Evolutionary conservation across 352 stramenopile species (phyloP).

Genomic region (Lagenidium sp.): DNA sequence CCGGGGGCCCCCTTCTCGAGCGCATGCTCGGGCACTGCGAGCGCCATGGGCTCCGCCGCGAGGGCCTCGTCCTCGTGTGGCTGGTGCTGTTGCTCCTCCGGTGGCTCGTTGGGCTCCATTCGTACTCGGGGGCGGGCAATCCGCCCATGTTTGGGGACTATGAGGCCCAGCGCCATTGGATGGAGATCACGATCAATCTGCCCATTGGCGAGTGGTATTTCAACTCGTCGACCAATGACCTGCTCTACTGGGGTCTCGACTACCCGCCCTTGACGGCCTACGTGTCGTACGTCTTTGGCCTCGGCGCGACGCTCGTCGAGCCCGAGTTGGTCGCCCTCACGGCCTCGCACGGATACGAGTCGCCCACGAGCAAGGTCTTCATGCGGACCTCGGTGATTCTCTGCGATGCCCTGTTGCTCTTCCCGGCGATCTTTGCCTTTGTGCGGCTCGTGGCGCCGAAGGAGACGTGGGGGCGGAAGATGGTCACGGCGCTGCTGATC

Average conservation of each 20-base stretch:
- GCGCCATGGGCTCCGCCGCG: conserved; percentile 30
- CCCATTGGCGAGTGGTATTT: conserved; percentile 95
- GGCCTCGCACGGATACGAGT: conserved; percentile 81
- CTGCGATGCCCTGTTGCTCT: conserved; percentile 90
- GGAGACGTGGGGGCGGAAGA: conserved; percentile 34
- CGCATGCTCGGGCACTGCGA: conserved; percentile 43
- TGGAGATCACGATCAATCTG: conserved; percentile 95
- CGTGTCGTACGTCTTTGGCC: conserved; percentile 79
- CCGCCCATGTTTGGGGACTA: conserved; percentile 94
- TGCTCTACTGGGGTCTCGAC: conserved; percentile 98
- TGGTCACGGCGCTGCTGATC: conserved; percentile 49
- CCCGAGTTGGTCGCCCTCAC: conserved; percentile 81
- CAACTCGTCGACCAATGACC: conserved; percentile 85
- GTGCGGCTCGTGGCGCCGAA: conserved; percentile 33
- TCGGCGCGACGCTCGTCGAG: conserved; percentile 63
- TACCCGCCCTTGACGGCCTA: conserved; percentile 96
- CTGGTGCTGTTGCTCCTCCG: conserved; percentile 50
- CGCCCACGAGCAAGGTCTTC: conserved; percentile 70
- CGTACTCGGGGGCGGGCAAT: conserved; percentile 70
- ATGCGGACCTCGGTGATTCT: conserved; percentile 93
- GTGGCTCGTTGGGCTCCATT: conserved; percentile 72
- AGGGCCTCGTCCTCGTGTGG: conserved; percentile 38
- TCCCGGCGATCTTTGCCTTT: conserved; percentile 45
- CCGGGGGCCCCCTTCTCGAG: conserved; percentile 23
- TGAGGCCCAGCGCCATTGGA: conserved; percentile 98